Percentiles rank a stretch among this genome's conserved stretches.
These are phyloP conservation scores for Penicillium canescens DNA, from an alignment of 495 filamentous ascomycete genomes.

Conservation along the genomic window DNA sequence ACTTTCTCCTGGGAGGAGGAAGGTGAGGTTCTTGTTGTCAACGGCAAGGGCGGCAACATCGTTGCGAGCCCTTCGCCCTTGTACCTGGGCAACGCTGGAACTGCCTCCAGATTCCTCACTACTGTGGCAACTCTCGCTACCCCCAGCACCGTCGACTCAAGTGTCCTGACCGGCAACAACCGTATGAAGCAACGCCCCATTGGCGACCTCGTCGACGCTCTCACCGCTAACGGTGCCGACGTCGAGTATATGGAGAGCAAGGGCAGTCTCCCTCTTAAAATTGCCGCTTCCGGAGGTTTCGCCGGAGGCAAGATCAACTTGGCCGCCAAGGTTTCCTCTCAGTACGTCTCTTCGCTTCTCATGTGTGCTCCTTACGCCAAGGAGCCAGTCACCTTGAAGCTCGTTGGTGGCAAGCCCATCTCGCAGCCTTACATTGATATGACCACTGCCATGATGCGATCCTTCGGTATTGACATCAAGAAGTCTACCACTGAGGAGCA, in stretches of 20 bases:
- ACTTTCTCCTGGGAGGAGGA: slow-evolving; percentile 92
- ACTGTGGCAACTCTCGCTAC: slow-evolving; percentile 85
- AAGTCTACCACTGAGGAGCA: slow-evolving; percentile 73
- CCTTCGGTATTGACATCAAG: slow-evolving; percentile 82
- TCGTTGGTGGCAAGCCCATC: slow-evolving; percentile 94
- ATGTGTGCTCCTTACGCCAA: slow-evolving; percentile 98
- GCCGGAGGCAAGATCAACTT: slow-evolving; percentile 90
- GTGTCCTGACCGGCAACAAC: slow-evolving; percentile 87
- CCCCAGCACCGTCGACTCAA: slow-evolving; percentile 60
- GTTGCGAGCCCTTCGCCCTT: slow-evolving; percentile 72
- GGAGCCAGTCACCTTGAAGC: slow-evolving; percentile 82
- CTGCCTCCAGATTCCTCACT: slow-evolving; percentile 92
- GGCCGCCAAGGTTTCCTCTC: slow-evolving; percentile 91
- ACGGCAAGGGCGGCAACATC: slow-evolving; percentile 84
- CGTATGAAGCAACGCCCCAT: slow-evolving; percentile 97
- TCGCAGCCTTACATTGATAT: slow-evolving; percentile 98
- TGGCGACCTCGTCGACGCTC: slow-evolving; percentile 87
- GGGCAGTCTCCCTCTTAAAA: slow-evolving; percentile 78
- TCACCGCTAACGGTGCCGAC: slow-evolving; percentile 77
- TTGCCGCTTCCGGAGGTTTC: slow-evolving; percentile 81
- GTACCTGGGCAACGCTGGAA: slow-evolving; percentile 96
- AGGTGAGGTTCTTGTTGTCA: slow-evolving; percentile 84
- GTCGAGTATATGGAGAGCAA: slow-evolving; percentile 79
- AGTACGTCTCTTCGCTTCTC: slow-evolving; percentile 94
- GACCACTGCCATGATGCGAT: slow-evolving; percentile 97